Base-by-base conservation (phyloP, 345 rosid genomes). In the Cardiospermum halicacabum region DNA sequence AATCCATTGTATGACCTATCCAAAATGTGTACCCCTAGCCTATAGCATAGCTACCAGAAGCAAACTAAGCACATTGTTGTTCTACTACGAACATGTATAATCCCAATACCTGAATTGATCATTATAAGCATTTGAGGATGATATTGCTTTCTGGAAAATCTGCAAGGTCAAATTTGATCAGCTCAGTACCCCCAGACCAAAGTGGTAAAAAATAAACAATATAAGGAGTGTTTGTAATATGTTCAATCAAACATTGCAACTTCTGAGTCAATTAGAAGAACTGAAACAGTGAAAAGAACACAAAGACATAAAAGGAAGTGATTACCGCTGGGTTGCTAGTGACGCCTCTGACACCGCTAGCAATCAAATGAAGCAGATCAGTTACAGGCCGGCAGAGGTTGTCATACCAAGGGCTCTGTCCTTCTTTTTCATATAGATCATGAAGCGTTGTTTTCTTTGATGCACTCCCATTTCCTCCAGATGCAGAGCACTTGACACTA, bases 401-500 rank as follows among this genome's bases (percentile, higher is more conserved):
- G 67, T 94, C 99, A 74, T 94, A 94, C 99, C 99, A 94, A 30
- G 99, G 99, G 77, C 99, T 91, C 85, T 94, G 99, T 25, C 99
- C 97, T 77, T 89, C 91, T 19, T 69, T 62, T 69, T 91, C 96
- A 50, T 93, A 93, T 30, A 93, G 97, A 81, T 94, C 96, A 37
- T 91, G 99, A 71, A 94, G 90, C 7, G 82, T 69, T 0, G 99
- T 94, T 72, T 74, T 85, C 83, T 84, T 85, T 16, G 36, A 63
- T 7, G 85, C 42, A 53, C 61, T 75, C 64, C 91, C 91, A 39
- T 84, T 88, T 56, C 88, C 95, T 60, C 75, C 78, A 27, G 81
- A 74, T 32, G 69, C 84, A 42, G 92, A 82, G 68, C 96, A 88
- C 75, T 56, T 81, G 71, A 87, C 95, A 74, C 97, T 92, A 87